phyloP scores from a whole-genome alignment of 225 moss, liverwort and hornwort species.

The Neckera pumila region DNA sequence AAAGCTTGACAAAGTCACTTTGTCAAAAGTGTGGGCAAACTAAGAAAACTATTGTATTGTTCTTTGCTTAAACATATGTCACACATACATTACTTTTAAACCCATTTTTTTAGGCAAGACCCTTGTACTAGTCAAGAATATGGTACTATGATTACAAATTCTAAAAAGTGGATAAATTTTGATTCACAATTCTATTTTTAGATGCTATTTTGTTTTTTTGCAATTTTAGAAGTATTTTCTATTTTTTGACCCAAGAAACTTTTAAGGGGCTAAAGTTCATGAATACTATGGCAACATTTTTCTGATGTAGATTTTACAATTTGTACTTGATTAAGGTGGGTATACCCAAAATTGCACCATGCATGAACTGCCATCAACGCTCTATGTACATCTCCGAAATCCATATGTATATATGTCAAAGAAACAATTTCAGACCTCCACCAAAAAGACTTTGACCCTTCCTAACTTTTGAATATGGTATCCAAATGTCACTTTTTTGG shows the following conservation, averaged over 20 bases:
- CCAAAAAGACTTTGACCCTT: too few species aligned
- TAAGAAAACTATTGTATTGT: too few species aligned
- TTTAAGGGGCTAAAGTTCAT: accelerated
- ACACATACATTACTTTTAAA: background rate
- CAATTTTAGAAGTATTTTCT: background rate
- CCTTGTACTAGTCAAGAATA: too few species aligned
- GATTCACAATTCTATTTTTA: background rate
- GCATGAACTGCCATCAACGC: accelerated
- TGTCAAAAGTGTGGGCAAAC: too few species aligned
- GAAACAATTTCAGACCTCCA: background rate
- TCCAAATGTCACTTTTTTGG: background rate
- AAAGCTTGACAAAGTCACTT: too few species aligned
- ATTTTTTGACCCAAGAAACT: accelerated
- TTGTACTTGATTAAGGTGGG: too few species aligned
- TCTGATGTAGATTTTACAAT: background rate
- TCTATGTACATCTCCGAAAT: background rate
- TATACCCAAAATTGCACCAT: accelerated
- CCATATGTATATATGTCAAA: background rate
- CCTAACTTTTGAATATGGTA: accelerated
- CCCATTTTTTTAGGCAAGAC: too few species aligned
- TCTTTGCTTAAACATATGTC: background rate
- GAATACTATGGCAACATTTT: background rate
- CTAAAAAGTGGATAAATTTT: background rate
- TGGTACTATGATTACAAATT: too few species aligned
- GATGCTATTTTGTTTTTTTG: background rate